Base-by-base conservation (phyloP, 139 green algal species). In the Chlorella sorokiniana region DNA sequence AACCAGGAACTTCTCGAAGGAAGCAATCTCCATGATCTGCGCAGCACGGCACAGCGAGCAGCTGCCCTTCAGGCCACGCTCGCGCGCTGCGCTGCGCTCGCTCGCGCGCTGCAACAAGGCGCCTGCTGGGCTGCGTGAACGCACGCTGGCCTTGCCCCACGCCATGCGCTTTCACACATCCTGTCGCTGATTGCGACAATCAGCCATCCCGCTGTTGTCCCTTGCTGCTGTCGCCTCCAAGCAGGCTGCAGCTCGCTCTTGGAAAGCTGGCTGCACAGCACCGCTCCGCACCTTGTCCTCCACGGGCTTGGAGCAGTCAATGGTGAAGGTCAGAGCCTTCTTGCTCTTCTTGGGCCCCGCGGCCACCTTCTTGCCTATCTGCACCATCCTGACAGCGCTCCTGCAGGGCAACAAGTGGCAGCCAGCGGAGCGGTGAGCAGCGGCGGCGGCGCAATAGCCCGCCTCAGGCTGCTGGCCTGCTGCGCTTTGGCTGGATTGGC, bases 1-100 rank as follows among this genome's bases (percentile, higher is more conserved):
- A 25, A 91, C 44, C 76, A 99, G 90, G 91, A 99, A 99, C 88
- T 98, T 98, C 94, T 99, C 95, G 85, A 99, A 99, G 40, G 92
- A 93, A 5, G 90, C 94, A 83, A 99, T 91, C 78, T 97, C 93
- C 93, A 97, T 97, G 80, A 97, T 97, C 86, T 95, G 73, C 35
- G 16, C 48, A 11, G 16, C 14, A 59, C 48, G 16, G 14, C 48
- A 59, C 11, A 16, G 11, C 48, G 48, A n/a, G n/a, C n/a, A n/a
- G n/a, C n/a, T n/a, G n/a, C n/a, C n/a, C n/a, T n/a, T n/a, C n/a
- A n/a, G n/a, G n/a, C n/a, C n/a, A n/a, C n/a, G n/a, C n/a, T n/a
- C n/a, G n/a, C n/a, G n/a, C n/a, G n/a, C n/a, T n/a, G n/a, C n/a
- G n/a, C n/a, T n/a, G n/a, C n/a, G n/a, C n/a, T n/a, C n/a, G n/a